A percentile compares a stretch with the other conserved stretches of the same genome.
Conservation (phyloP, 345 rosid species). For the Eucalyptus erythrocorys region DNA sequence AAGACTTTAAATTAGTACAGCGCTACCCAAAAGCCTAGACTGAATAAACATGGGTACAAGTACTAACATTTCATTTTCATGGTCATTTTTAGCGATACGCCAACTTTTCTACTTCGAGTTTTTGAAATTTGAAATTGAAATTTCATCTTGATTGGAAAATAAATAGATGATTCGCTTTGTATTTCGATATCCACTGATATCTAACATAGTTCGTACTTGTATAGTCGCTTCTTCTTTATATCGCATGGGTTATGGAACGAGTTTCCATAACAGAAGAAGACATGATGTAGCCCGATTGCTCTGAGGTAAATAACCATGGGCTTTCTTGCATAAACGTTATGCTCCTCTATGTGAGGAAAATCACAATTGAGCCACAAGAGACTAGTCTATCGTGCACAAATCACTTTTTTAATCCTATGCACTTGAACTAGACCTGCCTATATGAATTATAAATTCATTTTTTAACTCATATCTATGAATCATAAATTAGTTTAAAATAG, state of each 20-base stretch:
- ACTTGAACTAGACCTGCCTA: no score
- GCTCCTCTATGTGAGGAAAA: not conserved
- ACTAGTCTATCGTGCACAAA: accelerated
- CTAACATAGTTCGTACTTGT: not conserved
- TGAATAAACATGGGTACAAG: no score
- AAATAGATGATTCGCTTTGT: not conserved
- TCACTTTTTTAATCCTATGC: not conserved
- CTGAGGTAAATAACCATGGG: not conserved
- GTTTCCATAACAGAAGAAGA: not conserved
- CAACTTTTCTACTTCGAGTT: not conserved
- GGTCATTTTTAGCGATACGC: not conserved
- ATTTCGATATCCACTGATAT: not conserved
- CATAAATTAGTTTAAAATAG: no score
- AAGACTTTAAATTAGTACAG: not conserved
- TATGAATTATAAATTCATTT: no score
- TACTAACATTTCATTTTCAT: not conserved
- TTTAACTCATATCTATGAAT: no score
- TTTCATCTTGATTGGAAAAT: not conserved
- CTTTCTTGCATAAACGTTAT: not conserved
- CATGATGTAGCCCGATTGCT: accelerated
- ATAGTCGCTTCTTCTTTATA: not conserved
- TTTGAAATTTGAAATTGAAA: not conserved
- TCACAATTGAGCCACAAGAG: not conserved
- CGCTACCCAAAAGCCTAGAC: not conserved
- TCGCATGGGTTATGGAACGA: accelerated